phyloP scores from a whole-genome alignment of 495 filamentous ascomycete genomes.

The Penicillium cataractarum region DNA sequence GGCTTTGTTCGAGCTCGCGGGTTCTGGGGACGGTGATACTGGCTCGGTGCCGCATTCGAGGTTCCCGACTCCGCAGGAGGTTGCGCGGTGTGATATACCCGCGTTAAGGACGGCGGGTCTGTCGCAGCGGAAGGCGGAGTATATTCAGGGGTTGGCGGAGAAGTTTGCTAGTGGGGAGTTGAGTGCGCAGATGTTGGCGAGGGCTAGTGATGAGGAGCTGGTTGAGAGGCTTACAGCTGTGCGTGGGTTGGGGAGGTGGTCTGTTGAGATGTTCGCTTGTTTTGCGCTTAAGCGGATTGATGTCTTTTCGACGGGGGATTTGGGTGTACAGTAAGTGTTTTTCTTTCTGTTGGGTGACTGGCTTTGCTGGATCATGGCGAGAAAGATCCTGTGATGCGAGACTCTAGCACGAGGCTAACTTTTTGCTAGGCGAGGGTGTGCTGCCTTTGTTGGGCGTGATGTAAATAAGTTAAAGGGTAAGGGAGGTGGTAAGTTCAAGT shows the following conservation, averaged over 20 bases:
- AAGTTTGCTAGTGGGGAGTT: conserved; percentile 79
- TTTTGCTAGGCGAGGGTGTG: conserved; percentile 72
- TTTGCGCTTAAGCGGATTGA: conserved; percentile 91
- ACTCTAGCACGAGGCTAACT: conserved; percentile 9
- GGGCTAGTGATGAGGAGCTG: conserved; percentile 83
- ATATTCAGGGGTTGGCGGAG: conserved; percentile 79
- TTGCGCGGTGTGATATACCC: conserved; percentile 60
- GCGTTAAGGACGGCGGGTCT: conserved; percentile 81
- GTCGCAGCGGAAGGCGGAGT: conserved; percentile 92
- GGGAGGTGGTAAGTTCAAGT: conserved; percentile 91
- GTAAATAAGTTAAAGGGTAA: conserved; percentile 81
- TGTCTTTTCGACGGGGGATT: conserved; percentile 88
- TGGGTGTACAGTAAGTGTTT: conserved; percentile 79
- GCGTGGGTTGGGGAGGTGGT: conserved; percentile 85
- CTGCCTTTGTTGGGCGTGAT: conserved; percentile 81
- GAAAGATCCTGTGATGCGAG: neutral
- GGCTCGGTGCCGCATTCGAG: conserved; percentile 19
- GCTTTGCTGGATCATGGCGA: too few relatives aligned
- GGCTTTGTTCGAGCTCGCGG: conserved; percentile 62
- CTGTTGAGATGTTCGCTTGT: conserved; percentile 95
- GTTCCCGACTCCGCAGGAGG: conserved; percentile 80
- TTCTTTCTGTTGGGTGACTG: too few relatives aligned
- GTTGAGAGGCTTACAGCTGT: conserved; percentile 81
- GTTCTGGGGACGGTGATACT: conserved; percentile 8
- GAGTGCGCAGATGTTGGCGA: conserved; percentile 70